Evolutionary conservation across 75 land plant species (phyloP).

Genomic region (Chamaecyparis obtusa): DNA sequence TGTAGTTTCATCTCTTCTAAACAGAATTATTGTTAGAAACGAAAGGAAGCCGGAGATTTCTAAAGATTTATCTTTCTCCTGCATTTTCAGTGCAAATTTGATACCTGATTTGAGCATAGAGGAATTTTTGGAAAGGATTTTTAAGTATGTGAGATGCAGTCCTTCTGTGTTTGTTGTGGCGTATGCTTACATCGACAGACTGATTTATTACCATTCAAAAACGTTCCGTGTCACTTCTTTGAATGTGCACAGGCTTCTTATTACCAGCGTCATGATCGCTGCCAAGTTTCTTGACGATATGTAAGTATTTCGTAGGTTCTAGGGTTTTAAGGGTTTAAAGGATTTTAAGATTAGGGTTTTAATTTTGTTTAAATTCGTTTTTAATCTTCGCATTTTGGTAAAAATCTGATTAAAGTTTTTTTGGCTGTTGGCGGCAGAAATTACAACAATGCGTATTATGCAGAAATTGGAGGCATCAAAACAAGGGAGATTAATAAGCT

Average conservation of each 20-base stretch:
- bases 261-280: conserved; percentile 73
- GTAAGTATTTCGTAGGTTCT: conserved; percentile 41
- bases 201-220: conserved; percentile 36
- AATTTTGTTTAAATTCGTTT: background rate
- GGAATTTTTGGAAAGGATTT: conserved; percentile 66
- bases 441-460: conserved; percentile 67
- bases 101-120: conserved; percentile 59
- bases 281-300: conserved; percentile 76
- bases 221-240: conserved; percentile 37
- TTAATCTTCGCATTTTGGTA: background rate
- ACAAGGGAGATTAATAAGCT: conserved; percentile 61
- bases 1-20: conserved; percentile 63
- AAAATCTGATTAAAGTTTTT: background rate
- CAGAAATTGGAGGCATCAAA: conserved; percentile 60
- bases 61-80: background rate
- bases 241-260: conserved; percentile 73
- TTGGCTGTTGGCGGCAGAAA: conserved; percentile 38
- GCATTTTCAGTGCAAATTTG: conserved; percentile 37
- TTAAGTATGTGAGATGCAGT: conserved; percentile 56
- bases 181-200: conserved; percentile 68
- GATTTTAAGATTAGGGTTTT: background rate
- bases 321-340: no score
- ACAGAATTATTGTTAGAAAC: conserved; percentile 58
- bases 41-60: conserved; percentile 23
- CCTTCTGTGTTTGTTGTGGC: conserved; percentile 79